Evolutionary conservation across 352 stramenopile genomes (phyloP).

Genomic region (Sclerospora graminicola): DNA sequence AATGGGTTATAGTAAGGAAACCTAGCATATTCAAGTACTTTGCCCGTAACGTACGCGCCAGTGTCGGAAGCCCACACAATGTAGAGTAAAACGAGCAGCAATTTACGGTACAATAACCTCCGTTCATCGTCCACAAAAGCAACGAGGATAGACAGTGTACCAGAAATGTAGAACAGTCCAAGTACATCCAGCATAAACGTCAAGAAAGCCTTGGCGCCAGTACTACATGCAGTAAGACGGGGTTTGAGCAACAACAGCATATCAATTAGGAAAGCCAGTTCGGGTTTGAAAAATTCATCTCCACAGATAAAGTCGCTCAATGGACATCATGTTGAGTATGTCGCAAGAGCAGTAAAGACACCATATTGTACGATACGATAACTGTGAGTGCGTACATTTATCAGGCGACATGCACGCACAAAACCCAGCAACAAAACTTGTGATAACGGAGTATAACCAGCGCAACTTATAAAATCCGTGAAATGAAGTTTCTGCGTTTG

Average conservation of each 20-base stretch:
- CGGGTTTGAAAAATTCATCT: conserved; percentile 20
- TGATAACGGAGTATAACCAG: conserved; percentile 34
- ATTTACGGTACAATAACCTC: conserved; percentile 36
- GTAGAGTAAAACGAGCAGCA: conserved; percentile 57
- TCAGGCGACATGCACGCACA: conserved; percentile 41
- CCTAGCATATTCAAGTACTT: conserved; percentile 72
- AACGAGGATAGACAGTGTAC: conserved; percentile 39
- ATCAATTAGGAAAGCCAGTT: conserved; percentile 21
- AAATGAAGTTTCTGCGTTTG: conserved; percentile 21
- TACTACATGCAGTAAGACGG: conserved; percentile 23
- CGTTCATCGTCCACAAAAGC: conserved; percentile 55
- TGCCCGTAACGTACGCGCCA: conserved; percentile 89
- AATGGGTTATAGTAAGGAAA: conserved; percentile 75
- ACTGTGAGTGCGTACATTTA: conserved; percentile 35
- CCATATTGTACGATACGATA: conserved; percentile 32
- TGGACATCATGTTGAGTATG: conserved; percentile 45
- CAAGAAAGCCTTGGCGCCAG: conserved; percentile 24
- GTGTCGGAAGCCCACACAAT: conserved; percentile 85
- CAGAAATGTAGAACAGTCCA: conserved; percentile 53
- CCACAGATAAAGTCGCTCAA: conserved; percentile 42
- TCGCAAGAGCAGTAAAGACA: conserved; percentile 40
- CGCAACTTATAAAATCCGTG: conserved; percentile 42
- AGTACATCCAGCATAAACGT: conserved; percentile 41
- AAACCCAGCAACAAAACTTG: conserved; percentile 27
- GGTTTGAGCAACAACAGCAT: conserved; percentile 35